These are phyloP conservation scores for Entomortierella chlamydospora DNA, from an alignment of 192 early-diverging fungal species.

Conservation along the genomic window DNA sequence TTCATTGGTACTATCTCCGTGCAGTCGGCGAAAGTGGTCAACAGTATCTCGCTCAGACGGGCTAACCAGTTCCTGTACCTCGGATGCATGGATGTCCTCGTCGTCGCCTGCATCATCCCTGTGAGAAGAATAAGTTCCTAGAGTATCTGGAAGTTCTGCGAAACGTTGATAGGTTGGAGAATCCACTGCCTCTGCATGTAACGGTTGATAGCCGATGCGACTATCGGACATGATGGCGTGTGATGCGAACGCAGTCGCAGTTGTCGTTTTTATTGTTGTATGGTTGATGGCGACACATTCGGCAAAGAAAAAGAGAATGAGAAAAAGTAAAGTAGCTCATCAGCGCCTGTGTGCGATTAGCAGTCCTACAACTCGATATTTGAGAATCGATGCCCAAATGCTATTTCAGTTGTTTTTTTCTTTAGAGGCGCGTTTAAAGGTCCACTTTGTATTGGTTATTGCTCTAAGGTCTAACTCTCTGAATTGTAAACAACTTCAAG, in stretches of 20 bases:
- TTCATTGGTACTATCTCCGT: not conserved
- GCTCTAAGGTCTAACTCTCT: too few relatives aligned
- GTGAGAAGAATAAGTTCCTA: not conserved
- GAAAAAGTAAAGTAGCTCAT: not conserved
- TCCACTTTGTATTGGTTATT: too few relatives aligned
- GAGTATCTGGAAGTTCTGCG: not conserved
- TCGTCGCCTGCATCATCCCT: conserved; percentile 17
- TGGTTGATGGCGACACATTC: not conserved
- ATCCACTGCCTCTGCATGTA: conserved; percentile 14
- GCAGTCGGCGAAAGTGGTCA: conserved; percentile 8
- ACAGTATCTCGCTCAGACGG: conserved; percentile 17
- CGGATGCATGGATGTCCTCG: conserved; percentile 13
- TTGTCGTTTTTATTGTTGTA: not conserved
- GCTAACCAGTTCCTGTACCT: conserved; percentile 32
- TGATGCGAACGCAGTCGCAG: conserved; percentile 1
- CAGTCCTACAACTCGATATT: too few relatives aligned
- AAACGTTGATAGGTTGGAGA: conserved; percentile 9
- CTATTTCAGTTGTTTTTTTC: too few relatives aligned
- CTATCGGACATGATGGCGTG: conserved; percentile 28
- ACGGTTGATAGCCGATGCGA: conserved; percentile 43
- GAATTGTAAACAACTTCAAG: too few relatives aligned
- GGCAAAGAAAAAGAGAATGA: not conserved
- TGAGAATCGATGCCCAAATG: too few relatives aligned
- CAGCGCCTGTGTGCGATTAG: too few relatives aligned
- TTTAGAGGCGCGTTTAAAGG: too few relatives aligned